phyloP scores from a whole-genome alignment of 192 early-diverging fungal species.

The Rhizophagus prolifer region DNA sequence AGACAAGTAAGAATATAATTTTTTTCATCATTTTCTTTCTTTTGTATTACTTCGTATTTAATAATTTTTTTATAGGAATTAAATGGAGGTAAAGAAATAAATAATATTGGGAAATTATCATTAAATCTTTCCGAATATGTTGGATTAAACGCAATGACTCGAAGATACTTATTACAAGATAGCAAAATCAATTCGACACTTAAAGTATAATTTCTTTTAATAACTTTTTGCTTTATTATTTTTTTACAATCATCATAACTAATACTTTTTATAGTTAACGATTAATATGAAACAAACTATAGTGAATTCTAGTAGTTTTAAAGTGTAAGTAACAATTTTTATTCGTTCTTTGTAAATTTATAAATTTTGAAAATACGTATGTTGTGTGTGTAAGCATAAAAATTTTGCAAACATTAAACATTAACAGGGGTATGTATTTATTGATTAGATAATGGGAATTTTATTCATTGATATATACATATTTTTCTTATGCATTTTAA shows the following conservation, averaged over 20 bases:
- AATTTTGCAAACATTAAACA: too few relatives aligned
- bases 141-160: constrained; percentile 45
- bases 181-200: constrained; percentile 79
- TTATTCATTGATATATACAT: too few relatives aligned
- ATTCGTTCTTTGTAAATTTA: background rate
- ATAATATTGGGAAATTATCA: constrained; percentile 64
- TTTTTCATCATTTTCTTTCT: constrained; percentile 7
- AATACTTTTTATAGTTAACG: constrained; percentile 25
- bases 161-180: constrained; percentile 64
- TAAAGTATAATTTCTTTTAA: constrained; percentile 52
- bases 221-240: background rate
- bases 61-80: constrained; percentile 51
- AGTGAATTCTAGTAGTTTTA: constrained; percentile 26
- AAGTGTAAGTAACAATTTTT: constrained; percentile 32
- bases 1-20: constrained; percentile 55
- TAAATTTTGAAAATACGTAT: background rate
- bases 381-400: too few relatives aligned
- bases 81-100: constrained; percentile 57
- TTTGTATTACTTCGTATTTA: constrained; percentile 33
- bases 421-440: too few relatives aligned
- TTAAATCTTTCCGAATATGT: constrained; percentile 85
- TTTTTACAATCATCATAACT: background rate
- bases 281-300: constrained; percentile 39
- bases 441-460: background rate
- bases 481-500: background rate